Evolutionary conservation across 2,329 filamentous ascomycete genomes (phyloP), one percentile per base, ranked within the genome.

Genomic region (Trichoderma koningii): DNA sequence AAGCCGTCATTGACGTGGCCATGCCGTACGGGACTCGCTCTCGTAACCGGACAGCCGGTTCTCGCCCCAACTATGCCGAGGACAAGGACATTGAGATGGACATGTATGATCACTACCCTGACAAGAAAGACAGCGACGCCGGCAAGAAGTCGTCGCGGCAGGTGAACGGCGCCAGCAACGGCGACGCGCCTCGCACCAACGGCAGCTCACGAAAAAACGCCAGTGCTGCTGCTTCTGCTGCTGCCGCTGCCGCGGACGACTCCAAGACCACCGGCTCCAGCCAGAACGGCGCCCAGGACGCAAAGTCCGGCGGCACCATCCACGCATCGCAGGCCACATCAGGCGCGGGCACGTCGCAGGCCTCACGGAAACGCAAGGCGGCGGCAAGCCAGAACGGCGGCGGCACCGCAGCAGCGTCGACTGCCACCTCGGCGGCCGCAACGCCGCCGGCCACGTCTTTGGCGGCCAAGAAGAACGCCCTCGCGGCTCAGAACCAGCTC

Each of bases 11-110:
- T 70, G 83, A 84, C 69, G 80, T 74, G 65, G 81, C 89, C 57
- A 88, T 87, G 70, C 88, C 87, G 55, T 97, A 99, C 78, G 94
- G 94, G 73, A 99, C 95, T 75, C 90, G 93, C 72, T 97, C 93
- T 71, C 90, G 95, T 76, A 96, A 96, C 78, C 89, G 93, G 73
- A 89, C 86, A 65, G 90, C 90, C 72, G 87, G 85, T 70, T 85
- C 90, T 71, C 90, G 95, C 70, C 88, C 90, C 70, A 99, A 99
- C 78, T 99, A 99, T 78, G 94, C 95, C 57, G 95, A 99, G 79
- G 91, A 94, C 78, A 91, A 86, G 78, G 94, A 97, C 77, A 83
- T 93, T 70, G 94, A 98, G 73, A 87, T 91, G 77, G 95, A 98
- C 66, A 78, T 84, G 75, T 92, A 93, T 76, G 94, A 97, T 73